A percentile compares a stretch with the other conserved stretches of the same genome.
phyloP scores from a whole-genome alignment of 331 rosid species.

The Saraca asoca region DNA sequence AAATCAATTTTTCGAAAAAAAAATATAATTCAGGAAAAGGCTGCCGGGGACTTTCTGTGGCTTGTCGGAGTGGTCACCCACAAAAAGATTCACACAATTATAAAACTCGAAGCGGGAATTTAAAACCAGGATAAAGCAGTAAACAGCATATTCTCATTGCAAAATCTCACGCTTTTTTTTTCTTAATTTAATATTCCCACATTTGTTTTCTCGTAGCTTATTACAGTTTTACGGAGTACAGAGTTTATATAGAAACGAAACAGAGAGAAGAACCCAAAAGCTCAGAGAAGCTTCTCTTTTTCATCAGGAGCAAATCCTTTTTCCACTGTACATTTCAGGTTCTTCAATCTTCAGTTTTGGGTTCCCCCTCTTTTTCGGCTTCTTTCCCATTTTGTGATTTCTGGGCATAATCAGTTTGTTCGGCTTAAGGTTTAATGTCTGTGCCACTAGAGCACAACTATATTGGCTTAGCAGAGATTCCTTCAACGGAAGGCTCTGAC shows the following conservation, averaged over 20 bases:
- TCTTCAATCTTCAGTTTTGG: constrained; percentile 23
- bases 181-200: constrained; percentile 33
- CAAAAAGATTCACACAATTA: constrained; percentile 44
- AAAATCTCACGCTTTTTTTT: constrained; percentile 25
- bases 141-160: constrained; percentile 39
- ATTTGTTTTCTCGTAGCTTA: not conserved
- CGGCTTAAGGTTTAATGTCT: constrained; percentile 61
- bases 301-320: constrained; percentile 26
- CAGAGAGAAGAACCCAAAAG: constrained; percentile 32
- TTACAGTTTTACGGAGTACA: constrained; percentile 8
- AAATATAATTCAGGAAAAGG: constrained; percentile 33
- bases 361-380: constrained; percentile 1
- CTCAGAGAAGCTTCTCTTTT: constrained; percentile 48
- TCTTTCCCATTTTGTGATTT: constrained; percentile 28
- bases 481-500: constrained; percentile 64
- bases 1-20: constrained; percentile 8
- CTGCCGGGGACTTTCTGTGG: constrained; percentile 54
- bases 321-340: constrained; percentile 34
- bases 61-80: constrained; percentile 79
- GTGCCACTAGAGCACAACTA: constrained; percentile 65
- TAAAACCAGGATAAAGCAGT: constrained; percentile 29
- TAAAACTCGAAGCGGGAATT: constrained; percentile 11
- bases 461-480: constrained; percentile 63
- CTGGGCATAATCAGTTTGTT: constrained; percentile 32
- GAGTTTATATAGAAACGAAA: constrained; percentile 39